These are phyloP conservation scores for Quercus rubra DNA, from an alignment of 306 rosid species.

Conservation along the genomic window DNA sequence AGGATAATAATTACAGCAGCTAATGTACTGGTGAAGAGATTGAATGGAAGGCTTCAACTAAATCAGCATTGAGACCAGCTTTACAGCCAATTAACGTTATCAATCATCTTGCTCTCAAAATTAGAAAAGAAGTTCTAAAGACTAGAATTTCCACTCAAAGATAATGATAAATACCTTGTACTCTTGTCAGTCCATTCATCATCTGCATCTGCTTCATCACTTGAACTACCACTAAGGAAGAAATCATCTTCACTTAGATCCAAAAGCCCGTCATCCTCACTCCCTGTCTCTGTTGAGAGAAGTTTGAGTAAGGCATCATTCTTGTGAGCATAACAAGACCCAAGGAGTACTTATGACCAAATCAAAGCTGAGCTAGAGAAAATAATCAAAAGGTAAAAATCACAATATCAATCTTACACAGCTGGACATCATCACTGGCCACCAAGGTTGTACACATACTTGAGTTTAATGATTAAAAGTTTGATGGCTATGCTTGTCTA, in stretches of 20 bases:
- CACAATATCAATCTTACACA: not conserved
- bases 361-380: not conserved
- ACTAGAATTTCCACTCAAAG: conserved; percentile 12
- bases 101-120: not conserved
- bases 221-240: conserved; percentile 79
- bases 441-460: not conserved
- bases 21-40: not conserved
- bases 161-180: conserved; percentile 49
- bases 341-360: not conserved
- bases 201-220: conserved; percentile 96
- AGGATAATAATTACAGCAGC: not conserved
- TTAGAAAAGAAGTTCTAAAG: conserved; percentile 1
- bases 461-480: not conserved
- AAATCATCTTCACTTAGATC: conserved; percentile 98
- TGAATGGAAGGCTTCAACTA: not conserved
- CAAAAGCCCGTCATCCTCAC: conserved; percentile 94
- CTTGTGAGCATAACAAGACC: not conserved
- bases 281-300: conserved; percentile 75
- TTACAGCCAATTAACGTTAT: not conserved
- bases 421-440: not conserved
- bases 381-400: not conserved
- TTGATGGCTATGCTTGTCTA: not conserved
- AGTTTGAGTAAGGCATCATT: not conserved
- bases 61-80: not conserved
- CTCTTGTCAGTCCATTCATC: conserved; percentile 99